Percentiles rank a stretch among this genome's conserved stretches.
Evolutionary conservation across 305 asterid genomes (phyloP).

Genomic region (Stenogyne calaminthoides): DNA sequence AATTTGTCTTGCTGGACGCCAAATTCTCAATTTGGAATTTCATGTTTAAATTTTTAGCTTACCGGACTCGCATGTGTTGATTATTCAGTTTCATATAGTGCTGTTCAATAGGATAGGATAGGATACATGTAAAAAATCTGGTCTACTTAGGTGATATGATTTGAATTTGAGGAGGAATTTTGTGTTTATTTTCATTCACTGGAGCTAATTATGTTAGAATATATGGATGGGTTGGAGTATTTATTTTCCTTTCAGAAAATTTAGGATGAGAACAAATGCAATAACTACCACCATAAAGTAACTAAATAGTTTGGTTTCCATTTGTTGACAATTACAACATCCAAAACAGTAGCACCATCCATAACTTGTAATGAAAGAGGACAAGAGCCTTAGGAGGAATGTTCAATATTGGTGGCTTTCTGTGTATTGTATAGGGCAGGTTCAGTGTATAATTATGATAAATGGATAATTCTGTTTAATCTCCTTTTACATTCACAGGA

Average conservation of each 20-base stretch:
- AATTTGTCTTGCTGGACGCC: background rate
- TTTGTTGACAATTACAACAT: background rate
- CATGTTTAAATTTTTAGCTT: background rate
- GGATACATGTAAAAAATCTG: constrained; percentile 7
- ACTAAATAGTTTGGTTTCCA: background rate
- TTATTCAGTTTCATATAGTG: background rate
- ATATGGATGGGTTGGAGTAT: background rate
- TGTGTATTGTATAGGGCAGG: background rate
- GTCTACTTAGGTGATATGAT: background rate
- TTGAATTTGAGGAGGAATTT: constrained; percentile 9
- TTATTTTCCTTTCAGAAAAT: background rate
- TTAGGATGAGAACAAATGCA: background rate
- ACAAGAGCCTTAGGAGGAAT: background rate
- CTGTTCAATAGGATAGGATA: background rate
- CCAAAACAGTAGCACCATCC: background rate
- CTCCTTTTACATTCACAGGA: constrained; percentile 48
- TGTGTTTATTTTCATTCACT: background rate
- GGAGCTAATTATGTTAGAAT: constrained; percentile 1
- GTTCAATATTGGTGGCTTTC: constrained; percentile 11
- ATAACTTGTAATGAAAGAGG: background rate
- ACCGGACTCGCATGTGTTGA: background rate
- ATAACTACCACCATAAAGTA: background rate
- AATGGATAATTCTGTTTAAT: constrained; percentile 9
- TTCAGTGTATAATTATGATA: background rate
- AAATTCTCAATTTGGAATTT: constrained; percentile 7